A percentile compares a stretch with the other conserved stretches of the same genome.
Conservation (phyloP, 148 eudicot species). For the Pharnaceum exiguum region DNA sequence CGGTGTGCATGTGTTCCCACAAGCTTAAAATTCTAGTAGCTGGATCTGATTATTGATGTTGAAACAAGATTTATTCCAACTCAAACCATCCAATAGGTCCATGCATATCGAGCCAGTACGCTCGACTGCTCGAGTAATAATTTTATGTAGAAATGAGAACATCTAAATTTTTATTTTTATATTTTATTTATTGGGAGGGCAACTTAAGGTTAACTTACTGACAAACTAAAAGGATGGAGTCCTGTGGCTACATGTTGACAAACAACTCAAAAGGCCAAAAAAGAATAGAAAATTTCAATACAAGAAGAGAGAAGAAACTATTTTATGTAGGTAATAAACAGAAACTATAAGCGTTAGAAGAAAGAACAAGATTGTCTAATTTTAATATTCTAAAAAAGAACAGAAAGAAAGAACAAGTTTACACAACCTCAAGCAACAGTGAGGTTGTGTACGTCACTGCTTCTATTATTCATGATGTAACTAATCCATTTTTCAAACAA, state of each 20-base stretch:
- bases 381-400: neutral
- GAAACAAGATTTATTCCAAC: too few relatives aligned
- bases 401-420: slow-evolving; percentile 6
- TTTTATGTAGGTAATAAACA: too few relatives aligned
- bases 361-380: neutral
- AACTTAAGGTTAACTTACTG: slow-evolving; percentile 10
- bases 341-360: neutral
- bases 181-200: too few relatives aligned
- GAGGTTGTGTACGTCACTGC: slow-evolving; percentile 16
- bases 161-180: too few relatives aligned
- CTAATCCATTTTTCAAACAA: slow-evolving; percentile 45
- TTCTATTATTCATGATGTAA: slow-evolving; percentile 27
- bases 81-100: too few relatives aligned
- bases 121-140: too few relatives aligned
- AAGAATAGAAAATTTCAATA: slow-evolving; percentile 15
- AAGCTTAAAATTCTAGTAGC: too few relatives aligned
- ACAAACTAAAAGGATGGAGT: slow-evolving; percentile 9
- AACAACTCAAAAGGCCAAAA: slow-evolving; percentile 15
- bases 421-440: slow-evolving; percentile 20
- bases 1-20: too few relatives aligned
- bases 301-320: neutral
- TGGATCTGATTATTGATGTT: too few relatives aligned
- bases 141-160: too few relatives aligned
- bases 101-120: too few relatives aligned
- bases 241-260: slow-evolving; percentile 8